Evolutionary conservation across 2,329 filamentous ascomycete species (phyloP).

Genomic region (Trichoderma brevicompactum): DNA sequence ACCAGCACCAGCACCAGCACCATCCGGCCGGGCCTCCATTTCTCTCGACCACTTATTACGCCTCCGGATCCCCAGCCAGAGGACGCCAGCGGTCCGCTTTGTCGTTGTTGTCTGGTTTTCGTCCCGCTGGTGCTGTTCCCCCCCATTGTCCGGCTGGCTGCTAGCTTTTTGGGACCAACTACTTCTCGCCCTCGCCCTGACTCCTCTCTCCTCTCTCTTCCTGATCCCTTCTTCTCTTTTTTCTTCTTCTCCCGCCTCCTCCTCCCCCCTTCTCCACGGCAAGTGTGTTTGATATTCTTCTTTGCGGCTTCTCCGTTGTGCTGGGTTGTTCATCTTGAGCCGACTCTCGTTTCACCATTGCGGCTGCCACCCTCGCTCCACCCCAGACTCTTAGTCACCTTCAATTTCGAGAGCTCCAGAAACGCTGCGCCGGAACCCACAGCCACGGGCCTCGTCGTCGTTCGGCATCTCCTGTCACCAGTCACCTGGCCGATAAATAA

Average conservation of each 20-base stretch:
- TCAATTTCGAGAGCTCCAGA: conserved; percentile 21
- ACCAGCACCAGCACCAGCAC: conserved; percentile 14
- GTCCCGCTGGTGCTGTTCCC: background rate
- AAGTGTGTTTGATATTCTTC: background rate
- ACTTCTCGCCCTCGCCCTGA: background rate
- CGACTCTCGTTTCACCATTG: conserved; percentile 28
- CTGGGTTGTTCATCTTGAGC: conserved; percentile 12
- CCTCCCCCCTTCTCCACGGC: background rate
- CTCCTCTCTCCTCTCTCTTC: background rate
- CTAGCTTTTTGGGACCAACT: background rate
- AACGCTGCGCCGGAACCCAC: conserved; percentile 23
- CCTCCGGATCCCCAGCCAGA: conserved; percentile 19
- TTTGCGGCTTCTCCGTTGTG: conserved; percentile 1
- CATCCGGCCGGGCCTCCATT: conserved; percentile 17
- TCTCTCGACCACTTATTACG: conserved; percentile 24
- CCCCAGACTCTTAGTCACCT: conserved; percentile 23
- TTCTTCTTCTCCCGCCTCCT: conserved; percentile 21
- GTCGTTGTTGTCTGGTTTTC: conserved; percentile 11
- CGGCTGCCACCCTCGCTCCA: conserved; percentile 27
- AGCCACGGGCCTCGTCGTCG: conserved; percentile 13
- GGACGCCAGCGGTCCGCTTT: conserved; percentile 7
- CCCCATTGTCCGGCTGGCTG: background rate
- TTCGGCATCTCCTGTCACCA: conserved; percentile 28
- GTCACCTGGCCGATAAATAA: conserved; percentile 18
- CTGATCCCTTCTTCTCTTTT: conserved; percentile 24